Conservation (phyloP, 352 stramenopile genomes). For the Globisporangium apiculatum region DNA sequence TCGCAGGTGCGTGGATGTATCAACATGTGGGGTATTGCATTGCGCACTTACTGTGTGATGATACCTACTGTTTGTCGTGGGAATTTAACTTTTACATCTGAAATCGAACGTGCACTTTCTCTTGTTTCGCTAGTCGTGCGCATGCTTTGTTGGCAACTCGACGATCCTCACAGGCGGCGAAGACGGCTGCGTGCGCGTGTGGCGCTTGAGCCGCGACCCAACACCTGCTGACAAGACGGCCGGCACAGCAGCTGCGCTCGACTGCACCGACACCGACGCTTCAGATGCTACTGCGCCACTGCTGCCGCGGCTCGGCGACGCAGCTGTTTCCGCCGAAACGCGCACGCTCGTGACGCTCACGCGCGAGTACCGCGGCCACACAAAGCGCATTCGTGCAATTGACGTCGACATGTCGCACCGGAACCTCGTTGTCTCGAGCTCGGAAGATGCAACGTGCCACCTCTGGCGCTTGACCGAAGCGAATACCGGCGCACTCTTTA, state of each 20-base stretch:
- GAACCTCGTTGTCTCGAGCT: constrained; percentile 71
- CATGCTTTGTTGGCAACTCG: constrained; percentile 71
- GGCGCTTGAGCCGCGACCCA: constrained; percentile 43
- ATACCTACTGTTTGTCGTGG: too few species aligned
- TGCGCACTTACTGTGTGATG: not conserved
- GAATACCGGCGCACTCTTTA: constrained; percentile 35
- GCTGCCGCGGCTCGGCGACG: constrained; percentile 50
- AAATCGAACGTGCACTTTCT: too few species aligned
- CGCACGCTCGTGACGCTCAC: constrained; percentile 51
- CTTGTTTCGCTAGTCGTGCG: constrained; percentile 30
- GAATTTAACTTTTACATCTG: too few species aligned
- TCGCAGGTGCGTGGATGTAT: constrained; percentile 28
- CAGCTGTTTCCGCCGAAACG: constrained; percentile 28
- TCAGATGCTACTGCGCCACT: constrained; percentile 15
- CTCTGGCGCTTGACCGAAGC: constrained; percentile 69
- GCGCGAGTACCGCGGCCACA: constrained; percentile 69
- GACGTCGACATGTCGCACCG: constrained; percentile 75
- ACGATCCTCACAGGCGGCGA: constrained; percentile 80
- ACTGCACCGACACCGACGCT: constrained; percentile 10
- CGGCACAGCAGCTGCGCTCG: constrained; percentile 35
- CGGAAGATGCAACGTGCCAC: constrained; percentile 74
- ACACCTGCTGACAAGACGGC: constrained; percentile 34
- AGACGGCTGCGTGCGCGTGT: constrained; percentile 75
- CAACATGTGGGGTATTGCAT: not conserved
- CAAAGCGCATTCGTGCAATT: constrained; percentile 75